These are phyloP conservation scores for Trifolium subterraneum DNA, from an alignment of 306 rosid species.

Conservation along the genomic window DNA sequence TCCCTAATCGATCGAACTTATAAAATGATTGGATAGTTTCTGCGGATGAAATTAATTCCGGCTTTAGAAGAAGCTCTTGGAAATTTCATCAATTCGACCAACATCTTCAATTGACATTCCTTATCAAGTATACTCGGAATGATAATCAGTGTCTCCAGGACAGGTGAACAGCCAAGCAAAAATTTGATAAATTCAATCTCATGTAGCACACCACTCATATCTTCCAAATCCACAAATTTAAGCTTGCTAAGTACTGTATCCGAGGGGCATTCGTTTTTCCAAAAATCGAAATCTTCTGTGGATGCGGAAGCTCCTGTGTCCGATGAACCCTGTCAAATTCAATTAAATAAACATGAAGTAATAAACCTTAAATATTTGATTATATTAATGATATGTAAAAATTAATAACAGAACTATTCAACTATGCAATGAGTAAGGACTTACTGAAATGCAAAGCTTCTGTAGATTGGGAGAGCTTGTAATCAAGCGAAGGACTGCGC, in stretches of 20 bases:
- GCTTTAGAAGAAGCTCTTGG: constrained; percentile 79
- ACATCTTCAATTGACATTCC: constrained; percentile 60
- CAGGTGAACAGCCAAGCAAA: constrained; percentile 71
- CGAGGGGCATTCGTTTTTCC: constrained; percentile 65
- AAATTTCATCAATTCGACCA: constrained; percentile 73
- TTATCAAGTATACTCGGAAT: constrained; percentile 53
- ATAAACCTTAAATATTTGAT: constrained; percentile 6
- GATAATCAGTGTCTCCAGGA: constrained; percentile 70
- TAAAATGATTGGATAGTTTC: background rate
- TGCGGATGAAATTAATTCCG: constrained; percentile 58
- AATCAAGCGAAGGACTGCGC: constrained; percentile 76
- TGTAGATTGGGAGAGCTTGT: constrained; percentile 74
- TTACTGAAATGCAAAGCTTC: constrained; percentile 85
- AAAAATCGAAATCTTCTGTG: constrained; percentile 70
- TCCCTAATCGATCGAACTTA: background rate
- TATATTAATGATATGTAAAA: background rate
- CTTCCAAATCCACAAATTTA: constrained; percentile 69
- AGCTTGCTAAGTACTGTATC: constrained; percentile 57
- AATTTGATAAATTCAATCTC: constrained; percentile 81
- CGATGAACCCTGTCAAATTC: constrained; percentile 57
- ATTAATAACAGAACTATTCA: background rate
- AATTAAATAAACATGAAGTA: background rate
- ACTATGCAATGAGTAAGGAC: constrained; percentile 23
- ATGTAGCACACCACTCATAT: constrained; percentile 75
- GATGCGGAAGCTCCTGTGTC: constrained; percentile 53